A percentile compares a stretch with the other conserved stretches of the same genome.
Conservation (phyloP, 495 filamentous ascomycete species). For the Bacidia gigantensis region DNA sequence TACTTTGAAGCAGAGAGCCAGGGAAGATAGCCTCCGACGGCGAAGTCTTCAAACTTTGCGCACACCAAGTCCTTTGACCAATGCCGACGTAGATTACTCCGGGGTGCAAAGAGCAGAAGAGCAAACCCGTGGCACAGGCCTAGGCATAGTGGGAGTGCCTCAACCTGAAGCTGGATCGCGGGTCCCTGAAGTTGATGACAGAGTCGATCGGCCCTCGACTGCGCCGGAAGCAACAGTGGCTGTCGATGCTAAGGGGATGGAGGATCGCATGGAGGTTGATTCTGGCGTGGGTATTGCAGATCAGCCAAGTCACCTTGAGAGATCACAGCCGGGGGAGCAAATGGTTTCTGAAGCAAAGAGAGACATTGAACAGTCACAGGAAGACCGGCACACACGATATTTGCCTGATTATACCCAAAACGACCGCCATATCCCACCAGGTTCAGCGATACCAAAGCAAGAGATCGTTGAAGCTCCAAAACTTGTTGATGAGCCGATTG, state of each 20-base stretch:
- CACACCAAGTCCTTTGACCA: slow-evolving; percentile 72
- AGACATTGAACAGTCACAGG: not conserved
- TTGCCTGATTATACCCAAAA: not conserved
- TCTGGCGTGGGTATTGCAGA: slow-evolving; percentile 2
- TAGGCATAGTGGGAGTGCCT: not conserved
- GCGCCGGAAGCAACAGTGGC: not conserved
- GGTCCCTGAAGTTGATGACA: not conserved
- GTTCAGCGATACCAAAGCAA: not conserved
- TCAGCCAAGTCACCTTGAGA: not conserved
- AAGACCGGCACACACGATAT: not conserved
- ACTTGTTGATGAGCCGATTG: not conserved
- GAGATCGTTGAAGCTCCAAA: not conserved
- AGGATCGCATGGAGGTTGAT: not conserved
- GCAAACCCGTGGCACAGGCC: not conserved
- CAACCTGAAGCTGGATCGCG: not conserved
- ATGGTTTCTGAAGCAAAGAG: not conserved
- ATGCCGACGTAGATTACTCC: slow-evolving; percentile 62
- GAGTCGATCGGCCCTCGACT: not conserved
- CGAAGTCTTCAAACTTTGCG: slow-evolving; percentile 74
- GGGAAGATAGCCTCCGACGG: slow-evolving; percentile 69
- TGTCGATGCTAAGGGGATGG: not conserved
- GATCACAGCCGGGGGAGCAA: not conserved
- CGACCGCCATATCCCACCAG: not conserved
- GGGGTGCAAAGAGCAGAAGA: slow-evolving; percentile 26
- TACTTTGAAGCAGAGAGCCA: slow-evolving; percentile 63